Percentiles rank a stretch among this genome's conserved stretches.
phyloP scores from a whole-genome alignment of 495 filamentous ascomycete genomes.

The Lepidopterella palustris region DNA sequence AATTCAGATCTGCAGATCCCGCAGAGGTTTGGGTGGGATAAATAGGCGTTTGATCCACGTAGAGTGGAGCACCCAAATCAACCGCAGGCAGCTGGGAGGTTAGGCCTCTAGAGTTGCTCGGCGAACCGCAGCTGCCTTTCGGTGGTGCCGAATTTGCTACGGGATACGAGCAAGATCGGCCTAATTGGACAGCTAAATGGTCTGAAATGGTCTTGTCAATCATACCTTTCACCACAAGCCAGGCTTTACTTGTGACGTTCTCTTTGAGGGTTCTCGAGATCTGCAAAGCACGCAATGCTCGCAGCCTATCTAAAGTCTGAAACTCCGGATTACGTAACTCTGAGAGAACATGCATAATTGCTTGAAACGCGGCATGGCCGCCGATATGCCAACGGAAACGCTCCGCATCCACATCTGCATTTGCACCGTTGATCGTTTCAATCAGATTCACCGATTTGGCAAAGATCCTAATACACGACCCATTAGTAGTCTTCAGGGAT shows the following conservation, averaged over 20 bases:
- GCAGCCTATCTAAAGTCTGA: conserved; percentile 21
- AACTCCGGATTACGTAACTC: conserved; percentile 26
- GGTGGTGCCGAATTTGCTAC: background rate
- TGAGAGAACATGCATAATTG: conserved; percentile 26
- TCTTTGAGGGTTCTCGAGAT: conserved; percentile 21
- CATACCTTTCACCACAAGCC: conserved; percentile 22
- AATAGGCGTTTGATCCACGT: conserved; percentile 13
- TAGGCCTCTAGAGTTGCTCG: background rate
- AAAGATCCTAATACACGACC: background rate
- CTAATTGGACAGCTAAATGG: background rate
- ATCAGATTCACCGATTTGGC: conserved; percentile 4
- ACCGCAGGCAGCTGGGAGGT: background rate
- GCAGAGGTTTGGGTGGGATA: conserved; percentile 7
- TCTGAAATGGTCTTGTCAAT: conserved; percentile 20
- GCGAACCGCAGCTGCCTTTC: background rate
- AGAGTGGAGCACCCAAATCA: conserved; percentile 1
- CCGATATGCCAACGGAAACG: conserved; percentile 4
- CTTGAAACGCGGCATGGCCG: conserved; percentile 12
- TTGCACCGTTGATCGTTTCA: background rate
- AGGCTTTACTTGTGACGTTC: conserved; percentile 20
- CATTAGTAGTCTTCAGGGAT: background rate
- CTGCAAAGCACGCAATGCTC: conserved; percentile 21
- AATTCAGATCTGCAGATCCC: background rate
- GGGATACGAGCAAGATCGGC: background rate
- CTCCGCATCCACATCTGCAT: background rate